Base-by-base conservation (phyloP, 495 filamentous ascomycete species). In the Cladorrhinum samala region DNA sequence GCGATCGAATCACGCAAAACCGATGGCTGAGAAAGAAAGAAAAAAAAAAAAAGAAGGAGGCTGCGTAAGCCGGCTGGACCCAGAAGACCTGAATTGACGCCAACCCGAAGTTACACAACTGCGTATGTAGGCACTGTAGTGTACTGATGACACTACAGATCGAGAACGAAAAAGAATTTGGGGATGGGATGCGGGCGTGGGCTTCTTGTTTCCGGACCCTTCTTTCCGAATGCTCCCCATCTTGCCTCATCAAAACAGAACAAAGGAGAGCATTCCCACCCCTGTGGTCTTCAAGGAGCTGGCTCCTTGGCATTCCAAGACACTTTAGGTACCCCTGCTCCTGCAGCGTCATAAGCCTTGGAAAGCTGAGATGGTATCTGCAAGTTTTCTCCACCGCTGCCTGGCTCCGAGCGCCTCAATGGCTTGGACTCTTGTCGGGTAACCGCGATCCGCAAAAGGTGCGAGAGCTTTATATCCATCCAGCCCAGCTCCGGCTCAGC, bases 281-380 rank as follows among this genome's bases (percentile, higher is more conserved):
- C 27, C 49, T 38, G 55, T 33, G 38, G 11, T 44, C 27, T 33
- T 11, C 27, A 33, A 33, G 27, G 5, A 33, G 2, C 19, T 43
- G n/a, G 8, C 33, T 11, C 19, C 17, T 56, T 51, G 54, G 42
- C 48, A 14, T 21, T 24, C 19, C 8, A 43, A 11, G 19, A 1
- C 16, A 17, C 17, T 7, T 2, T 33, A 21, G 9, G 16, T 4
- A 53, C 19, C 55, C 55, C 41, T 57, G 55, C 27, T 23, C 9
- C 2, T 50, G 50, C 55, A 39, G 55, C 55, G 55, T 57, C 55
- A 57, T 57, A 24, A 51, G 16, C 13, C 20, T 14, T 36, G 23
- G 47, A 43, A 46, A 47, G 54, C 48, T 52, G 54, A 47, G 49
- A 47, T 37, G 48, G 25, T n/a, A 52, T 46, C 42, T 52, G 48